phyloP scores from a whole-genome alignment of 495 filamentous ascomycete species.

The Lasiosphaeris hirsuta region DNA sequence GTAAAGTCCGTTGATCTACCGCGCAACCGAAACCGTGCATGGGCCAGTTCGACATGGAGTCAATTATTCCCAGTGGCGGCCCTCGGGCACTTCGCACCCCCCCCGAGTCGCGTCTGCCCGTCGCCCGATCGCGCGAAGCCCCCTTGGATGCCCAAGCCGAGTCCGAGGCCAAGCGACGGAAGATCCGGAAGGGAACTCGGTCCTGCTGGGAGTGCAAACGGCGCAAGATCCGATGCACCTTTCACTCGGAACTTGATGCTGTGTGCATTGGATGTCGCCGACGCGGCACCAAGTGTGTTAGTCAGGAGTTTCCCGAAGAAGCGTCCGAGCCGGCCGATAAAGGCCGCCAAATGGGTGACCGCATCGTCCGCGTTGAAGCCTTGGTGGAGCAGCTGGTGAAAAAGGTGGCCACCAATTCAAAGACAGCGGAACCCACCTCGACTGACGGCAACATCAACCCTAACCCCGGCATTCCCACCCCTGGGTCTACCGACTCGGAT shows the following conservation, averaged over 20 bases:
- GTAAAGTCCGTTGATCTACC: too few relatives aligned
- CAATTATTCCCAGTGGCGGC: too few relatives aligned
- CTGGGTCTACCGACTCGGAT: neutral
- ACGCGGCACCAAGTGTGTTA: conserved; percentile 38
- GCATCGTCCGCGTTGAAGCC: conserved; percentile 27
- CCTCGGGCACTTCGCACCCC: too few relatives aligned
- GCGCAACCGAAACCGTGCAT: too few relatives aligned
- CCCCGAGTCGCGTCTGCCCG: too few relatives aligned
- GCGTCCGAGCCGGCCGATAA: neutral
- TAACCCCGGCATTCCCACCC: conserved; percentile 6
- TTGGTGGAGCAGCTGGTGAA: conserved; percentile 29
- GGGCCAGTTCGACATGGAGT: too few relatives aligned
- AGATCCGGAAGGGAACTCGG: conserved; percentile 48
- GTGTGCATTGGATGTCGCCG: conserved; percentile 43
- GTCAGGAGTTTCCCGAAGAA: conserved; percentile 42
- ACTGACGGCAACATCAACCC: neutral
- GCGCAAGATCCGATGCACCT: conserved; percentile 49
- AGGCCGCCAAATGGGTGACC: conserved; percentile 17
- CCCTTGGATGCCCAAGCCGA: neutral
- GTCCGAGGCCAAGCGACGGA: conserved; percentile 24
- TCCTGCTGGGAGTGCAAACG: conserved; percentile 54
- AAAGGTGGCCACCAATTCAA: neutral
- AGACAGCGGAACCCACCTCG: neutral
- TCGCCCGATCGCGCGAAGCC: too few relatives aligned
- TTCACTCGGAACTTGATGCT: conserved; percentile 27